These are phyloP conservation scores for Purshia tridentata DNA, from an alignment of 306 rosid species.

Conservation along the genomic window DNA sequence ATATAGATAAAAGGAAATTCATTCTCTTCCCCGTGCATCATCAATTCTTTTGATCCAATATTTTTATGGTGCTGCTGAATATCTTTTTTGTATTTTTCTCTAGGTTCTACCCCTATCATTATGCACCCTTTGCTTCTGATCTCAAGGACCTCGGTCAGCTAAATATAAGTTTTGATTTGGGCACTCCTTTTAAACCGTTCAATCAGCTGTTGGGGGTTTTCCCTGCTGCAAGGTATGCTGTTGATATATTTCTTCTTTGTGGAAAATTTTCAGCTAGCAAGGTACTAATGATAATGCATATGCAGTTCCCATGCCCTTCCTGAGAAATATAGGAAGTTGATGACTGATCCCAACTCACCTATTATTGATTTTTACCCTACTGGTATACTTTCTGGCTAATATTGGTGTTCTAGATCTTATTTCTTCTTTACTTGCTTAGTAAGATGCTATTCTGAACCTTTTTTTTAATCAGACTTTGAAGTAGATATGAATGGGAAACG, in stretches of 20 bases:
- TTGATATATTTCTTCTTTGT: not conserved
- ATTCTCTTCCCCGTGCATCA: not conserved
- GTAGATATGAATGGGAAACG: conserved; percentile 99
- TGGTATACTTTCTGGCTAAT: conserved; percentile 51
- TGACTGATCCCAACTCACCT: conserved; percentile 83
- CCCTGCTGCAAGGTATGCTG: conserved; percentile 88
- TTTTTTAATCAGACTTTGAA: conserved; percentile 72
- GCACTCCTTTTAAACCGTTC: conserved; percentile 91
- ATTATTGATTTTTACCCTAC: conserved; percentile 84
- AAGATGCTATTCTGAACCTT: conserved; percentile 24
- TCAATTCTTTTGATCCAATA: not conserved
- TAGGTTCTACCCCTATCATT: conserved; percentile 99
- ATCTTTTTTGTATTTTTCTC: conserved; percentile 3
- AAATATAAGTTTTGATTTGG: conserved; percentile 61
- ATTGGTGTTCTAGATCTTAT: not conserved
- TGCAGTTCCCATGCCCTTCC: conserved; percentile 98
- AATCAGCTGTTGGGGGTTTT: conserved; percentile 96
- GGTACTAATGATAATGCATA: conserved; percentile 21
- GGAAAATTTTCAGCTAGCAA: not conserved
- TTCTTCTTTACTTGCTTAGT: conserved; percentile 7
- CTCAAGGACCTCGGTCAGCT: conserved; percentile 74
- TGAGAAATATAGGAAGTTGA: conserved; percentile 73
- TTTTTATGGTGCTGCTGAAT: not conserved
- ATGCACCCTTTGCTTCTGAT: conserved; percentile 98
- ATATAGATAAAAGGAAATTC: not conserved